phyloP scores from a whole-genome alignment of 169 alveolate species.

The Cryptosporidium sp. region DNA sequence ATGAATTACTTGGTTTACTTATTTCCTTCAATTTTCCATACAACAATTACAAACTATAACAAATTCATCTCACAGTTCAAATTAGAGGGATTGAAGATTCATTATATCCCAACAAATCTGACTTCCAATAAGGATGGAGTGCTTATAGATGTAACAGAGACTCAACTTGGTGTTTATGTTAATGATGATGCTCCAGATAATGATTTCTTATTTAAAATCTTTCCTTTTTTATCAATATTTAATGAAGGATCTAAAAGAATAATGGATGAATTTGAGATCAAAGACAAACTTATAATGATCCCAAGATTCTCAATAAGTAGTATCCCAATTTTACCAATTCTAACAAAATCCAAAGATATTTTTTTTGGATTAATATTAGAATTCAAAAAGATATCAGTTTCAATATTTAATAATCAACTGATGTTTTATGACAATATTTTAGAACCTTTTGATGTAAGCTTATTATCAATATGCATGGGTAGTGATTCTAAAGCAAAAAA shows the following conservation, averaged over 20 bases:
- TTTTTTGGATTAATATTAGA: slow-evolving; percentile 38
- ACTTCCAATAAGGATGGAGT: slow-evolving; percentile 56
- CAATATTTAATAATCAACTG: slow-evolving; percentile 41
- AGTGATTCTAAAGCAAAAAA: neutral
- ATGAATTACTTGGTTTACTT: slow-evolving; percentile 19
- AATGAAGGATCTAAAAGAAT: slow-evolving; percentile 21
- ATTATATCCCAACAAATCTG: slow-evolving; percentile 47
- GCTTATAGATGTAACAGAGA: slow-evolving; percentile 6
- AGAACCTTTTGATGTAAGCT: slow-evolving; percentile 54
- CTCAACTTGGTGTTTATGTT: slow-evolving; percentile 45
- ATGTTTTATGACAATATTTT: slow-evolving; percentile 61
- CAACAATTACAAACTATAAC: slow-evolving; percentile 16
- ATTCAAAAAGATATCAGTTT: slow-evolving; percentile 30
- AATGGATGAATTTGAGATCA: slow-evolving; percentile 15
- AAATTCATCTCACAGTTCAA: slow-evolving; percentile 52
- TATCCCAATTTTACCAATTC: slow-evolving; percentile 46
- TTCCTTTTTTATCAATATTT: slow-evolving; percentile 22
- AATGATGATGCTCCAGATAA: slow-evolving; percentile 22
- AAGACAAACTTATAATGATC: slow-evolving; percentile 27
- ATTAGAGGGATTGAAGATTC: slow-evolving; percentile 40
- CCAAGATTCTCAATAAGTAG: slow-evolving; percentile 41
- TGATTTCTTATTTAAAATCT: slow-evolving; percentile 12
- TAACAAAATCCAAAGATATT: slow-evolving; percentile 26
- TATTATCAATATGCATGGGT: slow-evolving; percentile 37
- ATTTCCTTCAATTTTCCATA: slow-evolving; percentile 36